Conservation (phyloP, 2,329 filamentous ascomycete species). For the Anisogramma anomala region DNA sequence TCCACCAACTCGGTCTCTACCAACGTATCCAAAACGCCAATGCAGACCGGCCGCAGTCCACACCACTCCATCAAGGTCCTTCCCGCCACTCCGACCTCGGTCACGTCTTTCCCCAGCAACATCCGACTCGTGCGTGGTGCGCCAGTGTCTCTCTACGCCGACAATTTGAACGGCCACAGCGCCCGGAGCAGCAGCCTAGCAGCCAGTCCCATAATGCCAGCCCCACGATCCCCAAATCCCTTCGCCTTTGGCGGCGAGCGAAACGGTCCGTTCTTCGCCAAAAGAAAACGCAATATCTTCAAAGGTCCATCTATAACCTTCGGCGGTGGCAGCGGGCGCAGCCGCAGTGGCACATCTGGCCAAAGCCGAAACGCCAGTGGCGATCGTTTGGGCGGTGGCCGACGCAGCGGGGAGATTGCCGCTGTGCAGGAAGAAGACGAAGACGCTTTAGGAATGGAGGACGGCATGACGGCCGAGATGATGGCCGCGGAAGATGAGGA, state of each 20-base stretch:
- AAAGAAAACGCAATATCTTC: conserved; percentile 69
- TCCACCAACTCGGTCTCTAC: conserved; percentile 64
- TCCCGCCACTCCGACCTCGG: conserved; percentile 69
- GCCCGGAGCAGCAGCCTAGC: conserved; percentile 22
- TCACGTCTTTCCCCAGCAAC: conserved; percentile 63
- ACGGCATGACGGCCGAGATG: conserved; percentile 21
- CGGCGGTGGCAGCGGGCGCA: conserved; percentile 28
- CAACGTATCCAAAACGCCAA: conserved; percentile 54
- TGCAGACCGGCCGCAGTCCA: conserved; percentile 57
- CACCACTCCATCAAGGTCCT: conserved; percentile 93
- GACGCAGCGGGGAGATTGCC: conserved; percentile 64
- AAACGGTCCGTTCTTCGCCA: conserved; percentile 53
- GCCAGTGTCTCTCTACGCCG: conserved; percentile 41
- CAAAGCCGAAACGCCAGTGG: conserved; percentile 50
- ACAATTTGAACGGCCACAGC: conserved; percentile 14
- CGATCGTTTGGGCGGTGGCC: conserved; percentile 39
- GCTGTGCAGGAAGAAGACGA: conserved; percentile 53
- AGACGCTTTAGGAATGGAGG: conserved; percentile 22
- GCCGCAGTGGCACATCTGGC: conserved; percentile 18
- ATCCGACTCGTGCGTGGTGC: conserved; percentile 66
- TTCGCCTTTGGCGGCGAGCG: conserved; percentile 32
- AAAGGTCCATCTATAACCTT: conserved; percentile 63
- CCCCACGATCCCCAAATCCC: conserved; percentile 40
- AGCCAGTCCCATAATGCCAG: conserved; percentile 26
- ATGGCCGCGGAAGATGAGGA: conserved; percentile 23